A percentile compares a stretch with the other conserved stretches of the same genome.
These are phyloP conservation scores for Phytophthora ramorum DNA, from an alignment of 352 stramenopile genomes.

Conservation along the genomic window DNA sequence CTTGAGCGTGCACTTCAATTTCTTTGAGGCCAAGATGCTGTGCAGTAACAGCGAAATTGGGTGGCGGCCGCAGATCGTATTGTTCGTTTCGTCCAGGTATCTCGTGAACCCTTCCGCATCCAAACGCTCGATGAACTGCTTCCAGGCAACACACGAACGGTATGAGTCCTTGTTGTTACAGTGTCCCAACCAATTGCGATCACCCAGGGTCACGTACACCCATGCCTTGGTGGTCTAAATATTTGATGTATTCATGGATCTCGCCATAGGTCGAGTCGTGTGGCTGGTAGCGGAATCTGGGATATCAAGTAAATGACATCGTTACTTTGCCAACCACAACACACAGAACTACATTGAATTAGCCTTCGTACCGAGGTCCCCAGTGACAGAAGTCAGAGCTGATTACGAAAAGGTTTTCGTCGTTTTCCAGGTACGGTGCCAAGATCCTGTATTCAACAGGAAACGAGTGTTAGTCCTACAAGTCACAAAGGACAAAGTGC, in stretches of 20 bases:
- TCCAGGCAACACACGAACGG: not conserved
- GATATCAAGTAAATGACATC: not conserved
- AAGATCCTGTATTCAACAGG: slow-evolving; percentile 69
- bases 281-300: slow-evolving; percentile 92
- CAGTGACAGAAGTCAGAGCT: slow-evolving; percentile 99
- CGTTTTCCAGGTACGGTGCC: slow-evolving; percentile 91
- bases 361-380: slow-evolving; percentile 70
- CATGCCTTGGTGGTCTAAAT: slow-evolving; percentile 94
- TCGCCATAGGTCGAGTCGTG: slow-evolving; percentile 85
- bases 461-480: not conserved
- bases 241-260: slow-evolving; percentile 96
- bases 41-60: slow-evolving; percentile 90
- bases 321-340: not conserved
- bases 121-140: slow-evolving; percentile 91
- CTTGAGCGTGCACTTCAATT: slow-evolving; percentile 78
- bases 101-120: slow-evolving; percentile 92
- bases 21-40: slow-evolving; percentile 56
- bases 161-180: not conserved
- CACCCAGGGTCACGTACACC: slow-evolving; percentile 37
- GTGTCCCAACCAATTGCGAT: not conserved
- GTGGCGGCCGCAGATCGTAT: slow-evolving; percentile 98
- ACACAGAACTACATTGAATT: not conserved
- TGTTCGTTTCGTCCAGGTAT: slow-evolving; percentile 95
- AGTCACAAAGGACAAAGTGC: not conserved
- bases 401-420: slow-evolving; percentile 95